Conservation (phyloP, 768 basidiomycete species). For the Termitomyces sp. region DNA sequence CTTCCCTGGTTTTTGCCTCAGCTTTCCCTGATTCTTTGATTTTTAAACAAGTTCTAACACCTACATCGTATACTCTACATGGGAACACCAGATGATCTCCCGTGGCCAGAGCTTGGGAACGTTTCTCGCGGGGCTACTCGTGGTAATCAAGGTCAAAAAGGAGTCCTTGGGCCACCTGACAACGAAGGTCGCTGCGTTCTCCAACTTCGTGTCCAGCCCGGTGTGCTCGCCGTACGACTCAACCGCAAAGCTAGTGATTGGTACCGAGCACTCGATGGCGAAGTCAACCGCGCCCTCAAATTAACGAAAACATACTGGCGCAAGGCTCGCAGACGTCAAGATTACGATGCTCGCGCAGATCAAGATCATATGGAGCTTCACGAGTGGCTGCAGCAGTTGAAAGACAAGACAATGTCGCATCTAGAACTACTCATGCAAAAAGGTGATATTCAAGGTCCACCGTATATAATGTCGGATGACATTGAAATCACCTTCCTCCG, state of each 20-base stretch:
- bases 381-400: conserved; percentile 83
- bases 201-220: conserved; percentile 80
- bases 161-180: conserved; percentile 66
- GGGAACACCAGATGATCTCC: conserved; percentile 67
- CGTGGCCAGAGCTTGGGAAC: conserved; percentile 83
- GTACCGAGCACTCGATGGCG: conserved; percentile 72
- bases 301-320: conserved; percentile 85
- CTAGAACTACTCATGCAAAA: conserved; percentile 84
- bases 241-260: conserved; percentile 78
- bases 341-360: conserved; percentile 80
- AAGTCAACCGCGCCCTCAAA: conserved; percentile 77
- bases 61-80: conserved; percentile 26
- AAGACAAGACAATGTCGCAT: conserved; percentile 87
- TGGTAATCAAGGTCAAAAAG: conserved; percentile 85
- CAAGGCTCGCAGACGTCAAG: conserved; percentile 75
- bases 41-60: conserved; percentile 15
- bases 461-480: conserved; percentile 76
- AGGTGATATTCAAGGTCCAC: conserved; percentile 79
- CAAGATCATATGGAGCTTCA: conserved; percentile 88
- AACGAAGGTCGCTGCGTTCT: conserved; percentile 68
- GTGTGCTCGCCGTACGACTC: conserved; percentile 68
- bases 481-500: conserved; percentile 73
- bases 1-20: conserved; percentile 7
- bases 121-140: conserved; percentile 79
- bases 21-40: conserved; percentile 13